A percentile compares a stretch with the other conserved stretches of the same genome.
Conservation (phyloP, 345 rosid species). For the Crucihimalaya himalaica region DNA sequence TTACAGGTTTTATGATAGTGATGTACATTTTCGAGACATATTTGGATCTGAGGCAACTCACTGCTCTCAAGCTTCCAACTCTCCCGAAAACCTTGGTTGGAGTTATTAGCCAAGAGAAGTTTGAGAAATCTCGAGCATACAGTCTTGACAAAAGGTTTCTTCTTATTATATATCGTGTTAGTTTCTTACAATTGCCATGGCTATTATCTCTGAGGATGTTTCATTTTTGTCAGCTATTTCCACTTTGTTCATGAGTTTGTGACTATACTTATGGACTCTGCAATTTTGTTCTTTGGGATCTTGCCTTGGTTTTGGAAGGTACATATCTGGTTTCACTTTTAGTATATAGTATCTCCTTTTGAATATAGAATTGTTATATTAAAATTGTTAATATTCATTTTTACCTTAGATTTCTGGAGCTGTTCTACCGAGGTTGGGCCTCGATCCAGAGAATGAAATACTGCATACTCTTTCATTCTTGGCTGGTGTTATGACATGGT, state of each 20-base stretch:
- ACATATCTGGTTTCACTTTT: constrained; percentile 28
- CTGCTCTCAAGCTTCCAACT: constrained; percentile 76
- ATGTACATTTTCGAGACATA: constrained; percentile 89
- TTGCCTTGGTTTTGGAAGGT: constrained; percentile 99
- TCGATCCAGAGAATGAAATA: constrained; percentile 82
- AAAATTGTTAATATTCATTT: constrained; percentile 11
- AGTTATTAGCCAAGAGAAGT: constrained; percentile 89
- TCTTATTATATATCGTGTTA: constrained; percentile 6
- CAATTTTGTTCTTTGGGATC: constrained; percentile 83
- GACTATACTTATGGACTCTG: constrained; percentile 87
- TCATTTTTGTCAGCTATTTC: constrained; percentile 63
- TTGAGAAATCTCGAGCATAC: constrained; percentile 87
- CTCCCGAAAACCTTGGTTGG: constrained; percentile 91
- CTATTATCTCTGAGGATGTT: constrained; percentile 7
- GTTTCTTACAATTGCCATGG: not conserved
- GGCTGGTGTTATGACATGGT: constrained; percentile 93
- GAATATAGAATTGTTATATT: constrained; percentile 11
- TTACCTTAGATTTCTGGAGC: constrained; percentile 69
- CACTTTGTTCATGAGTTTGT: constrained; percentile 90
- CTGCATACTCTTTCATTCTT: constrained; percentile 85
- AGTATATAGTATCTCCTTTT: not conserved
- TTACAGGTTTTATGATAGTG: constrained; percentile 85
- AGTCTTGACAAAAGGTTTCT: constrained; percentile 93
- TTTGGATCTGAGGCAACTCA: constrained; percentile 83
- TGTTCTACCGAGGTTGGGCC: constrained; percentile 65